Evolutionary conservation across 257 asterid genomes (phyloP), one percentile per base, ranked within the genome.

Genomic region (Forsythia suspensa): DNA sequence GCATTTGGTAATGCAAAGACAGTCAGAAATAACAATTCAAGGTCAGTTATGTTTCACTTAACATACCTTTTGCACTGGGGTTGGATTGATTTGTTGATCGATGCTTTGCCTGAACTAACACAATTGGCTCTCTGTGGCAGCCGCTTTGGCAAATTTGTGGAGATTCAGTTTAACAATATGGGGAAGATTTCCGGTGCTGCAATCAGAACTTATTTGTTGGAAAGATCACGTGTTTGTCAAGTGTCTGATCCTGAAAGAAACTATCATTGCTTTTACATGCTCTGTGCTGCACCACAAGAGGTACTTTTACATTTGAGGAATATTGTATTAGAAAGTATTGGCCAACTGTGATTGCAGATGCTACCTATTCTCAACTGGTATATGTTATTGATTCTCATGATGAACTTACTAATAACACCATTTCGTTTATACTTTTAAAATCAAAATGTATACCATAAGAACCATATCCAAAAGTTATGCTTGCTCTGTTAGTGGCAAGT

Each of bases 1-100:
- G 98, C 98, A 74, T 94, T 94, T 78, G 98, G 98, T 71, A 92
- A 94, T 90, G 98, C 98, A 70, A 92, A 92, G 86, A 94, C 98
- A 29, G 89, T 94, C 78, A 85, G 97, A 89, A 94, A 94, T 85
- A 92, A 94, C 84, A 94, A 94, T 79, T 94, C 98, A 77, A 94
- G 98, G 98, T 91, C 78, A 12, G 81, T 75, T 42, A 37, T 24
- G 40, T 42, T 75, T 71, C 69, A 75, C 65, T 51, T 46, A 40
- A 78, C 44, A 55, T 76, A 73, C 76, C 43, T 83, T 80, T 39
- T 77, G 66, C 67, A 70, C 51, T 67, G 37, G 70, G 38, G 79
- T 61, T 61, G 42, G 75, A 63, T 43, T 67, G 69, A 41, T 59
- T 24, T 29, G 48, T 21, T 57, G 80, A 39, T 70, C 63, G 5